These are phyloP conservation scores for Singerocomus inundabilis DNA, from an alignment of 1,284 basidiomycete genomes.

Conservation along the genomic window DNA sequence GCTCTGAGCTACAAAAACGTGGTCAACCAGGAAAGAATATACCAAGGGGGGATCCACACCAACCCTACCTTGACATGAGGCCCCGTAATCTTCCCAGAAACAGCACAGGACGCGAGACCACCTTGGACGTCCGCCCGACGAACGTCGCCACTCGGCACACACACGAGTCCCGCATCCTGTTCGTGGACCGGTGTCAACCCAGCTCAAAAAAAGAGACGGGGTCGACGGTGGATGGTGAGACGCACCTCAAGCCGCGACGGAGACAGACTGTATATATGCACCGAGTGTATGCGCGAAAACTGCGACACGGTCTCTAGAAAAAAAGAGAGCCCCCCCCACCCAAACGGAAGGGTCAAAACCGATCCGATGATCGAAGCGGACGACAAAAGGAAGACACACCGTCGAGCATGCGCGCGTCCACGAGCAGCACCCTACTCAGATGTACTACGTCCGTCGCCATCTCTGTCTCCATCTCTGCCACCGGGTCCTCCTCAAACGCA, in stretches of 20 bases:
- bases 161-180: conserved; percentile 62
- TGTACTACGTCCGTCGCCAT: conserved; percentile 35
- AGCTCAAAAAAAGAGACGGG: too few relatives aligned
- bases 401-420: conserved; percentile 58
- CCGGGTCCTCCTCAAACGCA: conserved; percentile 34
- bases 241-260: conserved; percentile 57
- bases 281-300: conserved; percentile 48
- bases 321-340: background rate
- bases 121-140: conserved; percentile 48
- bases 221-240: conserved; percentile 1
- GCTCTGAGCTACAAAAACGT: conserved; percentile 16
- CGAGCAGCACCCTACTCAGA: conserved; percentile 49
- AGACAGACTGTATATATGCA: conserved; percentile 67
- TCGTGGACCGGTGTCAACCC: too few relatives aligned
- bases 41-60: conserved; percentile 1
- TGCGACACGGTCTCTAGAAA: conserved; percentile 47
- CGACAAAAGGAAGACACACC: conserved; percentile 39
- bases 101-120: conserved; percentile 41
- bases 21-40: background rate
- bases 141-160: conserved; percentile 48
- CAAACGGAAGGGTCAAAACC: background rate
- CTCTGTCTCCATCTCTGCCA: background rate
- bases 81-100: conserved; percentile 53
- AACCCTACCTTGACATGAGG: conserved; percentile 49
- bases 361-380: background rate